These are phyloP conservation scores for Nigrospora osmanthi DNA, from an alignment of 2,329 filamentous ascomycete species.

Conservation along the genomic window DNA sequence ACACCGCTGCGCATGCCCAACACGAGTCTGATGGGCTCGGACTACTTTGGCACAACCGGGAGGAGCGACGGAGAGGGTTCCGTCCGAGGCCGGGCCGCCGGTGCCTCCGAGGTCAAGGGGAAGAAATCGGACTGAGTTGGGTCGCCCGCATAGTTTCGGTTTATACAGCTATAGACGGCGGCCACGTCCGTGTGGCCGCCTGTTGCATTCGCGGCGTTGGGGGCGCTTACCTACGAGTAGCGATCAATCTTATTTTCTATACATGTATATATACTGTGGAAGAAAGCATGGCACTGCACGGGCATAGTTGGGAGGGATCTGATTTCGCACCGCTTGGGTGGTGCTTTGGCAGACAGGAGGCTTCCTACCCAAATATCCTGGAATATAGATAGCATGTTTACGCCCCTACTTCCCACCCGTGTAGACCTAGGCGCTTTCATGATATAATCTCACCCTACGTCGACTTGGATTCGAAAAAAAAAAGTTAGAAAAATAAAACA, in stretches of 20 bases:
- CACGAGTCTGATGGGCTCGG: constrained; percentile 21
- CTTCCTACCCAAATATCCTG: not conserved
- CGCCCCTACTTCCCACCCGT: too few species aligned
- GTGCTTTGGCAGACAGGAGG: not conserved
- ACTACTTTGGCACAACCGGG: constrained; percentile 25
- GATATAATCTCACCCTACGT: too few species aligned
- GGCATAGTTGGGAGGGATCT: not conserved
- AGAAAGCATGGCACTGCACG: not conserved
- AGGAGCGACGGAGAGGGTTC: constrained; percentile 28
- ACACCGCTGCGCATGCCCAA: constrained; percentile 9
- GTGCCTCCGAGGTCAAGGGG: constrained; percentile 25
- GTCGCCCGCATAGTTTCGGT: not conserved
- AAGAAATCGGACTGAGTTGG: constrained; percentile 35
- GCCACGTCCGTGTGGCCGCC: too few species aligned
- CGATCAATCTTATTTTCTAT: not conserved
- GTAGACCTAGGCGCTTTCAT: too few species aligned
- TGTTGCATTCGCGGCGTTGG: constrained; percentile 1
- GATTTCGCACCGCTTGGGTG: not conserved
- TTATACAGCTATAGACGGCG: too few species aligned
- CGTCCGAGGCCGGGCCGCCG: constrained; percentile 27
- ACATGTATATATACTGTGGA: not conserved
- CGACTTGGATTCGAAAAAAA: too few species aligned
- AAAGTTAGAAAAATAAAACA: too few species aligned
- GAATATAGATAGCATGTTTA: too few species aligned
- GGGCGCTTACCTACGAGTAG: not conserved